Evolutionary conservation across 257 asterid species (phyloP).

Genomic region (Oldenlandia corymbosa): DNA sequence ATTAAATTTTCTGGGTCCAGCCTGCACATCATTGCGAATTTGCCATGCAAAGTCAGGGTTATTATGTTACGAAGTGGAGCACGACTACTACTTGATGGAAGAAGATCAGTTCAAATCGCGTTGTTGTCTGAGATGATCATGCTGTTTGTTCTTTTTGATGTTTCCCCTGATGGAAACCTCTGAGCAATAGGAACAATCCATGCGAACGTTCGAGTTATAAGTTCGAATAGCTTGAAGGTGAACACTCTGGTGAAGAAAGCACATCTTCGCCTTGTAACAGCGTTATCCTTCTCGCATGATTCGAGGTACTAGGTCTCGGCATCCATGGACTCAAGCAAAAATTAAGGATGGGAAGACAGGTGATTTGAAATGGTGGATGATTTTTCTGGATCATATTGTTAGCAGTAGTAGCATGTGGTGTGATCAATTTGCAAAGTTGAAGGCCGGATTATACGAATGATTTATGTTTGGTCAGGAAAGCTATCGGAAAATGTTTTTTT

Average conservation of each 20-base stretch:
- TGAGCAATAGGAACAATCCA: slow-evolving; percentile 79
- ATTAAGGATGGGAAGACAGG: slow-evolving; percentile 54
- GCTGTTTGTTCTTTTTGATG: slow-evolving; percentile 79
- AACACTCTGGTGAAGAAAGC: slow-evolving; percentile 61
- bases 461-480: too few species aligned
- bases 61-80: slow-evolving; percentile 61
- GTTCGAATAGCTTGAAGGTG: slow-evolving; percentile 46
- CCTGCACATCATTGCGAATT: slow-evolving; percentile 56
- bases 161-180: slow-evolving; percentile 77
- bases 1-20: slow-evolving; percentile 68
- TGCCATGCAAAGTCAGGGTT: slow-evolving; percentile 68
- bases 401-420: slow-evolving; percentile 45
- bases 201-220: slow-evolving; percentile 60
- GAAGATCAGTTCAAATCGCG: slow-evolving; percentile 59
- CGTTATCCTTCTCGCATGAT: slow-evolving; percentile 69
- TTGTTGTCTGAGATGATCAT: slow-evolving; percentile 50
- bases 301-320: slow-evolving; percentile 86
- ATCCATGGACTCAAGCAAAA: slow-evolving; percentile 79
- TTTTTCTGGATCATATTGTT: slow-evolving; percentile 44
- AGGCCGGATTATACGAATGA: too few species aligned
- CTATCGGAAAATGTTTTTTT: too few species aligned
- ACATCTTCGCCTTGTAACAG: slow-evolving; percentile 83
- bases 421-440: too few species aligned
- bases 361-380: slow-evolving; percentile 60
- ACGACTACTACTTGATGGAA: slow-evolving; percentile 63